Evolutionary conservation across 345 rosid species (phyloP), one percentile per base, ranked within the genome.

Genomic region (Dimocarpus longan): DNA sequence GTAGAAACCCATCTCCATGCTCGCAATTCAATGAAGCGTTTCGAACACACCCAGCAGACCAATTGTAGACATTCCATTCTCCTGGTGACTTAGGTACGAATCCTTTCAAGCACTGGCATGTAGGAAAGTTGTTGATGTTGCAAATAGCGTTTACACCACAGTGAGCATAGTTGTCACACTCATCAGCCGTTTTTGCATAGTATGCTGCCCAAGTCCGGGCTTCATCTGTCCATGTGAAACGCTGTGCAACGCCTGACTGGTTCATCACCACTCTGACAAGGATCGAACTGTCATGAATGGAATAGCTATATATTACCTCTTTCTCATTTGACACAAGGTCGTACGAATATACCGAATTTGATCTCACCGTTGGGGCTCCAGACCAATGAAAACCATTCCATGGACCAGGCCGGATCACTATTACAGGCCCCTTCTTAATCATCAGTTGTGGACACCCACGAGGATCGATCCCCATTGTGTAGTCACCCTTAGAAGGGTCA

Each of bases 61-160:
- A 80, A 69, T 74, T 70, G n/a, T 22, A 32, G 10, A 5, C 26
- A 7, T 66, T 52, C 79, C 82, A 75, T 1, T 80, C 66, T 28
- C 18, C 12, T 4, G 64, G 66, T 28, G 42, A 11, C 13, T 48
- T 68, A 13, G 78, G 73, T 22, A 9, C 32, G 66, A 73, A 79
- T 16, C 78, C 78, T 43, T 65, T 37, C 56, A 72, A 50, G 54
- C 77, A 79, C 5, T 26, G 44, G 19, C 81, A 79, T 10, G 24
- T 11, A 10, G 77, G 76, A 11, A 76, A 48, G 12, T 50, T 70
- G 13, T 70, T 50, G 8, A 64, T 80, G 40, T 65, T 71, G 65
- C 84, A 81, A 26, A 18, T 76, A 24, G 68, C 84, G 18, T 81
- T 56, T 40, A 68, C 68, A 19, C 80, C 84, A 60, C 83, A 80